These are phyloP conservation scores for Backusella mclennaniae DNA, from an alignment of 192 early-diverging fungal genomes.

Conservation along the genomic window DNA sequence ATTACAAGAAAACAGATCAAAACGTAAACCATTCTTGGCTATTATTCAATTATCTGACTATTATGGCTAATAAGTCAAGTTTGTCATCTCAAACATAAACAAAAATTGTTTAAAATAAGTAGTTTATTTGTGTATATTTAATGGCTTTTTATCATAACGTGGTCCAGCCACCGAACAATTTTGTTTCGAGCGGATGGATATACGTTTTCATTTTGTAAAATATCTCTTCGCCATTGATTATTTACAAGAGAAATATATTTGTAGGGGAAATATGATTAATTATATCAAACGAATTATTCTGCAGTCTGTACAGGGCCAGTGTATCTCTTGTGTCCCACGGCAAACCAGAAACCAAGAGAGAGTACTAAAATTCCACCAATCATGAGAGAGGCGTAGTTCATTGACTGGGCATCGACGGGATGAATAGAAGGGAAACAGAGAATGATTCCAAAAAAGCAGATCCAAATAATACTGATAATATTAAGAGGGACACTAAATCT, in stretches of 20 bases:
- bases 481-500: slow-evolving; percentile 34
- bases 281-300: not conserved
- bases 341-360: slow-evolving; percentile 42
- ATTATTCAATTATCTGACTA: too few relatives aligned
- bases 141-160: too few relatives aligned
- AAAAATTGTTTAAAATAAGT: too few relatives aligned
- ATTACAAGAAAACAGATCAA: too few relatives aligned
- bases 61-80: too few relatives aligned
- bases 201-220: too few relatives aligned
- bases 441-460: slow-evolving; percentile 40
- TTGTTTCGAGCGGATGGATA: too few relatives aligned
- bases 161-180: too few relatives aligned
- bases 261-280: not conserved
- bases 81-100: too few relatives aligned
- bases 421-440: slow-evolving; percentile 34
- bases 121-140: too few relatives aligned
- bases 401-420: slow-evolving; percentile 36
- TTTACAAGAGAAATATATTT: not conserved
- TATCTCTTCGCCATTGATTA: not conserved
- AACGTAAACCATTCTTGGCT: too few relatives aligned
- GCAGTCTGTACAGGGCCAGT: slow-evolving; percentile 36
- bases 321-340: slow-evolving; percentile 41
- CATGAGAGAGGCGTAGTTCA: slow-evolving; percentile 48
- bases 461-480: slow-evolving; percentile 40
- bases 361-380: slow-evolving; percentile 32